Evolutionary conservation across 139 green algal genomes (phyloP).

Genomic region (Chlorella sp.): DNA sequence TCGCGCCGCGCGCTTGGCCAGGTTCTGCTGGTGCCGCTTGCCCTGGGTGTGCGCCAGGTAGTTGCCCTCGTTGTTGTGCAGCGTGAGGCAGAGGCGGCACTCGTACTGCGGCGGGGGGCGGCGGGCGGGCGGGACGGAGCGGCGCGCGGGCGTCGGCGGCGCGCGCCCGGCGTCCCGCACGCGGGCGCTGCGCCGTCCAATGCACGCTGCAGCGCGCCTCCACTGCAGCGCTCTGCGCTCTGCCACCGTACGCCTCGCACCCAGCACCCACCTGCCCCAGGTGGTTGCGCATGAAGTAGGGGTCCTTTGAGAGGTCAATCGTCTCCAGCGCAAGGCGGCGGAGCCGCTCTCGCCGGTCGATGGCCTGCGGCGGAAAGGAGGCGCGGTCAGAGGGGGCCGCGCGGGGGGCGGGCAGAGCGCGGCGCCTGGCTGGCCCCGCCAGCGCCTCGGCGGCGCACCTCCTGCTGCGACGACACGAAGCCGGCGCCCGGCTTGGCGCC

Average conservation of each 20-base stretch:
- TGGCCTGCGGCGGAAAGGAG: slow-evolving; percentile 56
- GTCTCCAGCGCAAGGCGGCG: slow-evolving; percentile 97
- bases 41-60: slow-evolving; percentile 99
- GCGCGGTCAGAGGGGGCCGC: background rate
- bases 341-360: slow-evolving; percentile 92
- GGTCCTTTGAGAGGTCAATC: slow-evolving; percentile 98
- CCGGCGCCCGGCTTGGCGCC: slow-evolving; percentile 83
- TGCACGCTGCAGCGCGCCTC: too few relatives aligned
- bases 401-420: too few relatives aligned
- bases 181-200: too few relatives aligned
- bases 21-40: slow-evolving; percentile 98
- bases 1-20: slow-evolving; percentile 95
- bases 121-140: background rate
- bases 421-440: background rate
- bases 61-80: slow-evolving; percentile 99
- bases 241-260: background rate
- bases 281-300: slow-evolving; percentile 99
- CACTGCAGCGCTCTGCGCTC: too few relatives aligned
- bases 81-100: slow-evolving; percentile 96
- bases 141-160: too few relatives aligned
- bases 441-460: slow-evolving; percentile 46
- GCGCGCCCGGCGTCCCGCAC: too few relatives aligned
- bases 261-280: slow-evolving; percentile 70
- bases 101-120: slow-evolving; percentile 79
- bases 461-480: slow-evolving; percentile 74